phyloP scores from a whole-genome alignment of 148 eudicot genomes.

The Silene latifolia region DNA sequence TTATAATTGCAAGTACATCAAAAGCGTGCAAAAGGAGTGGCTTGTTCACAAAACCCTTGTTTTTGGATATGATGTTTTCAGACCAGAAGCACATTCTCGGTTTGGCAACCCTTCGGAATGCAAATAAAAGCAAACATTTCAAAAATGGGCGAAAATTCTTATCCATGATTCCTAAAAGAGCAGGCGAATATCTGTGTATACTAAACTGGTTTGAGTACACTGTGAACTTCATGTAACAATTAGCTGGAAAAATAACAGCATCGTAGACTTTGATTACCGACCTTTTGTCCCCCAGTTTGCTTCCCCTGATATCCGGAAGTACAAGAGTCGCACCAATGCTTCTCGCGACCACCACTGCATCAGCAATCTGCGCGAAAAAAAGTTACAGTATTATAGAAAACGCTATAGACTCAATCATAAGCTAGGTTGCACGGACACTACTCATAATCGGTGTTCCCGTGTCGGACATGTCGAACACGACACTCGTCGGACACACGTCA shows the following conservation, averaged over 20 bases:
- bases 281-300: conserved; percentile 79
- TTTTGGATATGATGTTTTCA: no score
- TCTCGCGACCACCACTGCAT: conserved; percentile 88
- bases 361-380: conserved; percentile 40
- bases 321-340: conserved; percentile 89
- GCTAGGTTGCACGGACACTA: no score
- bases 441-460: no score
- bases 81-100: background rate
- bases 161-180: background rate
- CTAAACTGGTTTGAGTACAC: background rate
- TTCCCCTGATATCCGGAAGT: conserved; percentile 95
- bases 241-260: background rate
- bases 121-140: background rate
- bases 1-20: no score
- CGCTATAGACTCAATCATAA: background rate
- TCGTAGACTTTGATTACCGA: conserved; percentile 24
- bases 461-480: no score
- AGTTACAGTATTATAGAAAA: background rate
- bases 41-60: no score
- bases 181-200: background rate
- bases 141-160: background rate
- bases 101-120: background rate
- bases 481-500: no score
- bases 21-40: no score
- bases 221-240: background rate